Evolutionary conservation across 2,329 filamentous ascomycete genomes (phyloP), one percentile per base, ranked within the genome.

Genomic region (Aspergillus transmontanensis): DNA sequence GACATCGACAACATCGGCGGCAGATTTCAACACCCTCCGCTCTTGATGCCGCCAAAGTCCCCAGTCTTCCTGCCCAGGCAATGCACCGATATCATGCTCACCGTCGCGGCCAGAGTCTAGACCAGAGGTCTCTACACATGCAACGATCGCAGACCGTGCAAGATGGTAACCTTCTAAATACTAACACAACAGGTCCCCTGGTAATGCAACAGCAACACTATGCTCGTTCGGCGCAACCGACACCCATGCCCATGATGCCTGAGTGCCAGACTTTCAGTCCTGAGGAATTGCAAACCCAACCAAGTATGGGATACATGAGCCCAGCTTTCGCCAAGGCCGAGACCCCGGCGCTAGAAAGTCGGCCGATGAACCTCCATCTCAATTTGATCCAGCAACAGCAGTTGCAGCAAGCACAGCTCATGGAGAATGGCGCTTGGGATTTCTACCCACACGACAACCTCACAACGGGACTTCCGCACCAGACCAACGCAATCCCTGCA

Each of bases 201-300:
- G 91, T 92, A 91, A 86, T 90, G 89, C 92, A 94, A 87, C 88
- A 92, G 89, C 91, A 93, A 84, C 88, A 87, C 86, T 64, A 72
- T 65, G 75, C 74, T 56, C 73, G 78, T 34, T 26, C 51, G n/a
- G 32, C 32, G 60, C 75, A 78, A 66, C 73, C 71, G 12, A 62
- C 69, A 19, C 58, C 68, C 21, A 67, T 72, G 45, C 62, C 72
- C 21, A 68, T 71, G 12, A 72, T 70, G 55, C 56, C 69, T 48
- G 69, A 74, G 36, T 72, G 66, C 60, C 70, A 74, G 59, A 57
- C 72, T 59, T 73, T 76, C 63, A 70, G 65, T 58, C 70, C 71
- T 57, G 73, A 75, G 43, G 72, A 77, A 57, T 59, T 77, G 61
- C 72, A 75, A 51, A 67, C 66, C 26, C 77, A 64, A 45, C 56